Base-by-base conservation (phyloP, 768 basidiomycete species). In the Gyrodon lividus region DNA sequence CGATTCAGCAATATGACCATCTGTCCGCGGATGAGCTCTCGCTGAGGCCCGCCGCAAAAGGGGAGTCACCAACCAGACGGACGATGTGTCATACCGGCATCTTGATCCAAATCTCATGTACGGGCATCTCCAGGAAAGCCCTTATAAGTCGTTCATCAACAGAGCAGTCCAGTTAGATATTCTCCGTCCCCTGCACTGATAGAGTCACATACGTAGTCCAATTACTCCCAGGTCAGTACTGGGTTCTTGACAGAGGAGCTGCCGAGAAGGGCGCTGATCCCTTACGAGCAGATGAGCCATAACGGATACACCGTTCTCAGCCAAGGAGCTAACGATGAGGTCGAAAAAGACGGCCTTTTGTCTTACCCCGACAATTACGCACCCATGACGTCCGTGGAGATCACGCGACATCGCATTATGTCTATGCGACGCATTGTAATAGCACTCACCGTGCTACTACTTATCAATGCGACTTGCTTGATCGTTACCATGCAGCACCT, bases 391-490 rank as follows among this genome's bases (percentile, higher is more conserved):
- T 47, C 50, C 33, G 7, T 46, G 34, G 56, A 47, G 49, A 51
- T 46, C 7, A 48, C 50, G 31, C 48, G 28, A 39, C 33, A 13
- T 12, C 28, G 40, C 8, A 33, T 38, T 3, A 34, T 34, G 35
- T 43, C 52, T 22, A 41, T 46, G 31, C 50, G 17, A n/a, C 59
- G 41, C 53, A 48, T 63, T 26, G 51, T 40, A 17, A 35, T 56
- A 42, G 63, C 55, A 44, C 49, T 61, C 44, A 46, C 67, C 35
- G 22, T 54, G 31, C 50, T 67, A 43, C 47, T 65, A 8, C 24
- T 56, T 26, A 52, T 67, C 47, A 67, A 67, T 33, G 59, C 35
- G 23, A n/a, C 56, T 33, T 67, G 66, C 39, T 40, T 60, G 1
- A 19, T 67, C 22, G 37, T 56, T 17, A 43, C 48, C 49, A 63